Evolutionary conservation across 371 early-diverging fungal species (phyloP).

Genomic region (Zychaea mexicana): DNA sequence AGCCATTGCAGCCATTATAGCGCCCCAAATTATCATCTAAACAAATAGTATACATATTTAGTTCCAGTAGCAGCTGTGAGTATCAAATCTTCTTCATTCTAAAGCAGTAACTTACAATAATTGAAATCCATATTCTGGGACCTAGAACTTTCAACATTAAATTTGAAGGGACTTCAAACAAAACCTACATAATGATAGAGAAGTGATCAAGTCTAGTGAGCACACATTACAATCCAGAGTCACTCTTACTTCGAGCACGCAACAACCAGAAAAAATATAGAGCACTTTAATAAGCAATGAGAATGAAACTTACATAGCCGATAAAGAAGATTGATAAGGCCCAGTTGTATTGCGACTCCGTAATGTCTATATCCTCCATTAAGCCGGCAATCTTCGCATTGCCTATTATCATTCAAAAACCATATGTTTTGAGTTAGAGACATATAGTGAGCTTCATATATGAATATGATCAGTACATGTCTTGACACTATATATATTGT

Average conservation of each 20-base stretch:
- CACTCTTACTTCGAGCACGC: neutral
- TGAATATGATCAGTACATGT: too few species aligned
- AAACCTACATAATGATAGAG: constrained; percentile 43
- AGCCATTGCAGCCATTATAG: constrained; percentile 47
- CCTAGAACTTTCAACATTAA: constrained; percentile 65
- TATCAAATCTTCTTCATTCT: neutral
- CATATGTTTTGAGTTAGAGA: too few species aligned
- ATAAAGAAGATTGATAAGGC: constrained; percentile 66
- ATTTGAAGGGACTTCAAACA: constrained; percentile 76
- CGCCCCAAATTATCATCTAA: constrained; percentile 1
- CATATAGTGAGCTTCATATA: too few species aligned
- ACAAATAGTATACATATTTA: constrained; percentile 12
- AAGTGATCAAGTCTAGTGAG: too few species aligned
- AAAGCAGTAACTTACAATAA: constrained; percentile 21
- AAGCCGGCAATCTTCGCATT: constrained; percentile 64
- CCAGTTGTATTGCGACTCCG: constrained; percentile 54
- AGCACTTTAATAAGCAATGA: neutral
- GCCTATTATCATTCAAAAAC: too few species aligned
- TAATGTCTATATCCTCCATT: constrained; percentile 41
- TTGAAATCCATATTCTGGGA: constrained; percentile 72
- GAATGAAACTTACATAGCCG: constrained; percentile 49
- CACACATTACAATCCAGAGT: neutral
- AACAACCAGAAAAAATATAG: too few species aligned
- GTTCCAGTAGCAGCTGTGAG: constrained; percentile 45
- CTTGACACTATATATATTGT: too few species aligned